A percentile compares a stretch with the other conserved stretches of the same genome.
Evolutionary conservation across 371 early-diverging fungal genomes (phyloP).

Genomic region (Mucor ambiguus): DNA sequence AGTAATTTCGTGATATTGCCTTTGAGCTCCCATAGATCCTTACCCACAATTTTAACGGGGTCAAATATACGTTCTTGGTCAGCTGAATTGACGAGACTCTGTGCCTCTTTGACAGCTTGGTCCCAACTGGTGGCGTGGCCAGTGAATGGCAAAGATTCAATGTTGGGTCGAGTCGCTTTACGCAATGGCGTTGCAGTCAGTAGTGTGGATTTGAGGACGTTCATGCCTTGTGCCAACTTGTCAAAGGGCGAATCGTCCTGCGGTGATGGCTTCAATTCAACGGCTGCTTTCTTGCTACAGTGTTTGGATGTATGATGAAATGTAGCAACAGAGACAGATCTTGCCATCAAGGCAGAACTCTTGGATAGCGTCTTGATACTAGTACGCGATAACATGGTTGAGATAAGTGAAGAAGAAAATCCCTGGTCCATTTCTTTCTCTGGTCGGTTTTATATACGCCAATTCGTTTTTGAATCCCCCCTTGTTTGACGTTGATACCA

Average conservation of each 20-base stretch:
- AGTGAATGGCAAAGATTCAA: conserved; percentile 40
- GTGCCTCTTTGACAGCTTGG: conserved; percentile 57
- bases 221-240: conserved; percentile 41
- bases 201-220: conserved; percentile 32
- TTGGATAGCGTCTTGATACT: conserved; percentile 4
- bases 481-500: conserved; percentile 14
- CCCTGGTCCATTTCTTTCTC: neutral
- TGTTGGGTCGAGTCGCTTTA: conserved; percentile 28
- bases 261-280: conserved; percentile 17
- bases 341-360: neutral
- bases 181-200: conserved; percentile 32
- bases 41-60: conserved; percentile 68
- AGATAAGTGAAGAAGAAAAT: conserved; percentile 12
- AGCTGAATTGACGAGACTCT: conserved; percentile 44
- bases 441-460: neutral
- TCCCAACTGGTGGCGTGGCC: conserved; percentile 50
- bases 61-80: conserved; percentile 53
- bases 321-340: conserved; percentile 4
- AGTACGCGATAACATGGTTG: conserved; percentile 17
- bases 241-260: conserved; percentile 29
- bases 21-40: conserved; percentile 82
- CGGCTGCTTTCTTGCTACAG: conserved; percentile 20
- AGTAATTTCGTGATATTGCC: conserved; percentile 82
- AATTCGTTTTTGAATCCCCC: conserved; percentile 1
- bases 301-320: conserved; percentile 77